These are phyloP conservation scores for Obelidium mucronatum DNA, from an alignment of 192 early-diverging fungal species.

Conservation along the genomic window DNA sequence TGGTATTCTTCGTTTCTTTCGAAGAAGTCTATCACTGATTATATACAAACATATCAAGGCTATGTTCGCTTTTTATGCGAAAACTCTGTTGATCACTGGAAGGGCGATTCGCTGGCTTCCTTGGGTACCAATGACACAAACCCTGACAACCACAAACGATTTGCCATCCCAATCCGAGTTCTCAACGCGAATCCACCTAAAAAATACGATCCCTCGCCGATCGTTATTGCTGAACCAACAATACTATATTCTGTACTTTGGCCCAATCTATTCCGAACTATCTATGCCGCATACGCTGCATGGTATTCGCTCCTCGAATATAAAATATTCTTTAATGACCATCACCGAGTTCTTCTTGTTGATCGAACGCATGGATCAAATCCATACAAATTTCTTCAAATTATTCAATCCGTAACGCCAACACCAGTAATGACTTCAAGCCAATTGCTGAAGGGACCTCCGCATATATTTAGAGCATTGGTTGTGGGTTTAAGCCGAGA, in stretches of 20 bases:
- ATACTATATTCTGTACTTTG: slow-evolving; percentile 47
- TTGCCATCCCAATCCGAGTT: slow-evolving; percentile 17
- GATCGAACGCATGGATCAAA: slow-evolving; percentile 30
- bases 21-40: too few species aligned
- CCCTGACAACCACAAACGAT: background rate
- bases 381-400: slow-evolving; percentile 29
- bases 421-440: background rate
- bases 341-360: slow-evolving; percentile 40
- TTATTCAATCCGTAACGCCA: slow-evolving; percentile 39
- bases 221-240: slow-evolving; percentile 31
- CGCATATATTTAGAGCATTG: slow-evolving; percentile 28
- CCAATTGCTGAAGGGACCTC: background rate
- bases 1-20: slow-evolving; percentile 10
- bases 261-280: slow-evolving; percentile 47
- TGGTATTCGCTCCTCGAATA: slow-evolving; percentile 51
- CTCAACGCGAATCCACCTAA: background rate
- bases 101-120: background rate
- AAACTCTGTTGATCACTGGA: background rate
- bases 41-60: too few species aligned
- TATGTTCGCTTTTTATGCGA: background rate
- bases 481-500: slow-evolving; percentile 45
- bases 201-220: background rate
- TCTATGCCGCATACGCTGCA: slow-evolving; percentile 48
- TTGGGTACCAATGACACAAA: background rate
- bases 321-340: slow-evolving; percentile 46